Base-by-base conservation (phyloP, 2,329 filamentous ascomycete genomes). In the Tolypocladium paradoxum region DNA sequence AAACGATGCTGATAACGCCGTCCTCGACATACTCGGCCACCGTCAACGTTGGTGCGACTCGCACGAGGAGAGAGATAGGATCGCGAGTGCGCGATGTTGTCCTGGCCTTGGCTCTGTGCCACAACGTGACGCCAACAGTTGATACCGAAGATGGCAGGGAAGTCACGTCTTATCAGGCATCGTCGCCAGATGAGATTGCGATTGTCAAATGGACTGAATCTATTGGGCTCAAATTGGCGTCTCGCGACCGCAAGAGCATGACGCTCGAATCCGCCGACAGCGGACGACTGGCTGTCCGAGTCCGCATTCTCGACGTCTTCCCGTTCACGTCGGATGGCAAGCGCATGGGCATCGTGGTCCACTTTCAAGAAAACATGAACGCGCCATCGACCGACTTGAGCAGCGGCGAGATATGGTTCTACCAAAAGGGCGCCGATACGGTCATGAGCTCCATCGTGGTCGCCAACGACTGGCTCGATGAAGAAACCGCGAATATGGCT, bases 401-500 rank as follows among this genome's bases (percentile, higher is more conserved):
- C 12, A 76, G 76, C 48, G 84, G 87, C 16, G 92, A 97, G 64
- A 92, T 97, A 33, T 96, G 92, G 88, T 99, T 99, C 72, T 97
- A 92, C 65, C 91, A 99, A 64, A 99, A 99, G 70, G 93, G 93
- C 56, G 95, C 93, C 3, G 95, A 99, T 67, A 97, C 93, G 0
- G 92, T 99, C 58, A 99, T 99, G 95, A 82, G 85, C n/a, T 80
- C 85, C 3, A 97, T 99, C 59, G 93, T 99, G 36, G 89, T 87
- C 8, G 83, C 91, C 20, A 99, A 97, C 64, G 93, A 99, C 72
- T 99, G 93, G 95, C 82, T 99, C 0, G 93, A 99, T 60, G 93
- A 99, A 68, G 93, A 99, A 69, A 97, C 93, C 0, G 89, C 90
- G n/a, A 99, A 99, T 67, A 99, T 99, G 95, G 95, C 95, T 6